Percentiles rank a stretch among this genome's conserved stretches.
Evolutionary conservation across 345 rosid genomes (phyloP).

Genomic region (Pistacia vera): DNA sequence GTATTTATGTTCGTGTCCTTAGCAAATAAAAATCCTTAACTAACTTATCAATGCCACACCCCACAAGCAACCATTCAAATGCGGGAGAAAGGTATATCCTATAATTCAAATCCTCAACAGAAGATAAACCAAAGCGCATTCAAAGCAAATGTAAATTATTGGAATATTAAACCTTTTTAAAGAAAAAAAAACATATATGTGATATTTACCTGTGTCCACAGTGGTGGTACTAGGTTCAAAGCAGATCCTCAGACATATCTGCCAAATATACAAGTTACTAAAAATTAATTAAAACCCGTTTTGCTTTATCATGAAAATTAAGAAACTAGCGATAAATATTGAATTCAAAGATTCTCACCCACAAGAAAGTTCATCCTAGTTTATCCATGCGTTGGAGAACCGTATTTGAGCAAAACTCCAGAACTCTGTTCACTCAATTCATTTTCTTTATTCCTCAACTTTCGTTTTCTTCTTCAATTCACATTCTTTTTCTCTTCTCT

Average conservation of each 20-base stretch:
- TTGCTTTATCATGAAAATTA: background rate
- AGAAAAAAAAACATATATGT: too few species aligned
- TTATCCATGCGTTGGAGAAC: constrained; percentile 68
- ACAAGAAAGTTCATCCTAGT: constrained; percentile 92
- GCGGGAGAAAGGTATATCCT: background rate
- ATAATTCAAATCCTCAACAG: background rate
- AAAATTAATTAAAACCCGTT: background rate
- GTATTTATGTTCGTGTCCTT: too few species aligned
- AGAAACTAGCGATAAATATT: background rate
- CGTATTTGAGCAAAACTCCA: constrained; percentile 27
- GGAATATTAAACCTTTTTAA: background rate
- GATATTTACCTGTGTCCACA: constrained; percentile 84
- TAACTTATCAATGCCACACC: too few species aligned
- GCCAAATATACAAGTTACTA: constrained; percentile 22
- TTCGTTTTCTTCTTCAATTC: constrained; percentile 27
- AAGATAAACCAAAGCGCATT: background rate
- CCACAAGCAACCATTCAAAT: too few species aligned
- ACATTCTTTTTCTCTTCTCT: constrained; percentile 36
- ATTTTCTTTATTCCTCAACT: constrained; percentile 17
- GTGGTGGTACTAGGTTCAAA: constrained; percentile 94
- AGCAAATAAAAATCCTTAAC: too few species aligned
- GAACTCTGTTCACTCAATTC: constrained; percentile 26
- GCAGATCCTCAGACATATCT: constrained; percentile 95
- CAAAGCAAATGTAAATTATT: background rate
- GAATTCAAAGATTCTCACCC: constrained; percentile 51